These are phyloP conservation scores for Tolypocladium ovalisporum DNA, from an alignment of 2,329 filamentous ascomycete genomes.

Conservation along the genomic window DNA sequence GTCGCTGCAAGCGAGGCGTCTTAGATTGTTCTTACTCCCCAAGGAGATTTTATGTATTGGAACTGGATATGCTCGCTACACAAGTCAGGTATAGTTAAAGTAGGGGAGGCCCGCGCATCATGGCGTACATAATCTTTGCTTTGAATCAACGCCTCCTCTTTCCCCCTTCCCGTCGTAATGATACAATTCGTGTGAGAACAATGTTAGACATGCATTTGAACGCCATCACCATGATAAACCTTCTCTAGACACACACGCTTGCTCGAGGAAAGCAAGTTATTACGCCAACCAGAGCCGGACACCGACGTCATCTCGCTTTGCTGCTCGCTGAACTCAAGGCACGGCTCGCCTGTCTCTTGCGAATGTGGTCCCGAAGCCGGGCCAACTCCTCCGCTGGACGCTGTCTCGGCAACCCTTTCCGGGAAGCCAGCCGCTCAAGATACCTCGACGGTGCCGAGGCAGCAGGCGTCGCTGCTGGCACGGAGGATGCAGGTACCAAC, in stretches of 20 bases:
- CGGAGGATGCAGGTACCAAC: conserved; percentile 6
- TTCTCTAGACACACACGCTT: neutral
- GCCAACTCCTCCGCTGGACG: conserved; percentile 12
- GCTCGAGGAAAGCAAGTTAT: neutral
- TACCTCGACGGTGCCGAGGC: conserved; percentile 7
- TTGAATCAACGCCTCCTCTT: neutral
- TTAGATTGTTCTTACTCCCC: conserved; percentile 10
- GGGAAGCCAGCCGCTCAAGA: neutral
- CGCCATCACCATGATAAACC: neutral
- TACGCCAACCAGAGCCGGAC: too few relatives aligned
- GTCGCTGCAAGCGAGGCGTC: neutral
- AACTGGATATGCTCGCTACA: neutral
- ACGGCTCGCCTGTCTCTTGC: conserved; percentile 8
- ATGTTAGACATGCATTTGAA: neutral
- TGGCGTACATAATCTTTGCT: neutral
- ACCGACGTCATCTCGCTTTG: neutral
- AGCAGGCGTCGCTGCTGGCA: conserved; percentile 6
- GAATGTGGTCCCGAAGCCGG: conserved; percentile 15
- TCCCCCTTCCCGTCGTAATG: neutral
- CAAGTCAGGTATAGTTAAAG: neutral
- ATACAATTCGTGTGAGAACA: neutral
- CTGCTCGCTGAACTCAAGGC: neutral
- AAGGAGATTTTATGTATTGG: conserved; percentile 5
- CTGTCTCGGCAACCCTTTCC: neutral
- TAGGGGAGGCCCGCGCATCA: conserved; percentile 1